Evolutionary conservation across 2,329 filamentous ascomycete genomes (phyloP).

Genomic region (Aspergillus melleus): DNA sequence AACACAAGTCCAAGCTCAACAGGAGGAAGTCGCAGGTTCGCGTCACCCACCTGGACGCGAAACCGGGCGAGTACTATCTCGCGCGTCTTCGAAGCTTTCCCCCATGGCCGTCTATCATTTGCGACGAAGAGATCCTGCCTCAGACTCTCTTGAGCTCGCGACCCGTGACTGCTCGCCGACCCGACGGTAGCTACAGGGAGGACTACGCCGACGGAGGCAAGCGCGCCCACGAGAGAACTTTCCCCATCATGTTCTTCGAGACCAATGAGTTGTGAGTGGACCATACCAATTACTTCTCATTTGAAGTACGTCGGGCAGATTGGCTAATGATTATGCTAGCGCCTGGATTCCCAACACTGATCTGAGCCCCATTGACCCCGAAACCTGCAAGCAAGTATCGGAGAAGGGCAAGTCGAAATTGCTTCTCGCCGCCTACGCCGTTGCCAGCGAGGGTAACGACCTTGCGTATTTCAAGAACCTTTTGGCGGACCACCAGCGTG

Average conservation of each 20-base stretch:
- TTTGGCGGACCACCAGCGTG: constrained; percentile 60
- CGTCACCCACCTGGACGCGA: constrained; percentile 71
- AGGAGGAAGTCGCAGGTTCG: constrained; percentile 79
- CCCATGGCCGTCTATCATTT: constrained; percentile 91
- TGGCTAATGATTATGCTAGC: constrained; percentile 51
- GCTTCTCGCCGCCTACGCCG: constrained; percentile 73
- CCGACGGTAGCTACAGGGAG: constrained; percentile 83
- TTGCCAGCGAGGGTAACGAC: constrained; percentile 76
- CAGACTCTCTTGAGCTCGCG: constrained; percentile 71
- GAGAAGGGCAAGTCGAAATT: constrained; percentile 77
- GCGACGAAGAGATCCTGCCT: constrained; percentile 92
- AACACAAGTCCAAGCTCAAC: constrained; percentile 73
- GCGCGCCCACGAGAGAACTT: constrained; percentile 79
- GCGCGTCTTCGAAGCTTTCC: constrained; percentile 94
- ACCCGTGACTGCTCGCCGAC: constrained; percentile 77
- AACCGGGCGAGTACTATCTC: constrained; percentile 89
- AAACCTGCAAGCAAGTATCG: constrained; percentile 66
- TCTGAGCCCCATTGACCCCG: constrained; percentile 72
- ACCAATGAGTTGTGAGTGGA: constrained; percentile 94
- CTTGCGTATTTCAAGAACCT: constrained; percentile 82
- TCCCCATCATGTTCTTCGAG: constrained; percentile 89
- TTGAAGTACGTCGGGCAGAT: not conserved
- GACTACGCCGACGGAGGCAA: constrained; percentile 87
- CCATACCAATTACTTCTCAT: constrained; percentile 2
- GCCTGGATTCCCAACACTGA: constrained; percentile 88